A percentile compares a stretch with the other conserved stretches of the same genome.
Evolutionary conservation across 768 basidiomycete species (phyloP).

Genomic region (Boletus edulis): DNA sequence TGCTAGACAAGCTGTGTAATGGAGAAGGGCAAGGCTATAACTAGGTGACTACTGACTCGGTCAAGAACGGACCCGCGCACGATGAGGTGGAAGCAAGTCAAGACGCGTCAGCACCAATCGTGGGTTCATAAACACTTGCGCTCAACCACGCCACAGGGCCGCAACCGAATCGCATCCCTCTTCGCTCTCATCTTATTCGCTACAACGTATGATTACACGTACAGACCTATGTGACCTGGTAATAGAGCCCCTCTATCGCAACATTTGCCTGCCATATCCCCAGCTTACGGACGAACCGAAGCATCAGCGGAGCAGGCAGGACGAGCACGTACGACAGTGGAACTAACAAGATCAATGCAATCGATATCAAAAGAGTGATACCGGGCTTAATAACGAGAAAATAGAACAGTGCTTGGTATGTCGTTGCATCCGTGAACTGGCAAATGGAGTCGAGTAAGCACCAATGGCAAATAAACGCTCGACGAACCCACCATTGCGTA

Average conservation of each 20-base stretch:
- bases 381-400: conserved; percentile 85
- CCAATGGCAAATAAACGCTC: not conserved
- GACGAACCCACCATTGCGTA: conserved; percentile 67
- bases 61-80: conserved; percentile 1
- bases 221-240: conserved; percentile 30
- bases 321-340: conserved; percentile 58
- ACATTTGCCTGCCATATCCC: conserved; percentile 85
- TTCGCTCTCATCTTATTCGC: not conserved
- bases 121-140: conserved; percentile 25
- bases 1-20: conserved; percentile 23
- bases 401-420: conserved; percentile 85
- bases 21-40: not conserved
- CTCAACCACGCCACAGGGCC: conserved; percentile 29
- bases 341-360: conserved; percentile 53
- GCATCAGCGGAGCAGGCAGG: conserved; percentile 63
- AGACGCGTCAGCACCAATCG: conserved; percentile 36
- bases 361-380: conserved; percentile 65
- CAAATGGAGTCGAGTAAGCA: conserved; percentile 4
- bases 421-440: conserved; percentile 78
- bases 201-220: not conserved
- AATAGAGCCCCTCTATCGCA: conserved; percentile 67
- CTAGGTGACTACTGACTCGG: conserved; percentile 6
- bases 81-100: conserved; percentile 29
- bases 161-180: conserved; percentile 12
- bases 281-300: conserved; percentile 61